Percentiles rank a stretch among this genome's conserved stretches.
Evolutionary conservation across 257 asterid species (phyloP).

Genomic region (Paulownia fortunei): DNA sequence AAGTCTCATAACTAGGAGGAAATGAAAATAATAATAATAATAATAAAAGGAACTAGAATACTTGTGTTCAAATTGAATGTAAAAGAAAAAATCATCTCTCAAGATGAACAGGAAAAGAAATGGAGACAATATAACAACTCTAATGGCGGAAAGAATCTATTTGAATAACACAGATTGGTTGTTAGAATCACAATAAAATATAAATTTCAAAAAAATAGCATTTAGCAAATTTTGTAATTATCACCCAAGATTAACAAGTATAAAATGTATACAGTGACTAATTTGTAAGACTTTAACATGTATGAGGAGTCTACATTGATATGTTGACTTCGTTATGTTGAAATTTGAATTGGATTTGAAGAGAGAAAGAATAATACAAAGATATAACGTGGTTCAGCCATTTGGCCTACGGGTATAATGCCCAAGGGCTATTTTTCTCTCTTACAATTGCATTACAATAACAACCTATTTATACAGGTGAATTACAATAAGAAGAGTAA

Average conservation of each 20-base stretch:
- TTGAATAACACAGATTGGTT: background rate
- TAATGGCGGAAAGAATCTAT: background rate
- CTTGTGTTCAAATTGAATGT: background rate
- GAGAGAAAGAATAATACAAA: too few species aligned
- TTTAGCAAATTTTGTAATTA: background rate
- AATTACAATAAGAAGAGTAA: too few species aligned
- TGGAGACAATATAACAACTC: background rate
- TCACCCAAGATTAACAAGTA: slow-evolving; percentile 14
- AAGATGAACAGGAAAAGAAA: background rate
- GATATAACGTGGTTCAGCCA: too few species aligned
- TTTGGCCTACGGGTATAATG: too few species aligned
- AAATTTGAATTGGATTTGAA: too few species aligned
- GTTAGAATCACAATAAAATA: slow-evolving; percentile 21
- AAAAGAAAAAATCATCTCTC: background rate
- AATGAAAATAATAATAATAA: slow-evolving; percentile 16
- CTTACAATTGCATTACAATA: too few species aligned
- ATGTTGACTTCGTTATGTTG: background rate
- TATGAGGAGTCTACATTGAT: background rate
- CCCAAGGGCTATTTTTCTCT: too few species aligned
- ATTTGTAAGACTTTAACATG: background rate
- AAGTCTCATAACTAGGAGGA: slow-evolving; percentile 3
- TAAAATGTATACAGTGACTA: slow-evolving; percentile 7
- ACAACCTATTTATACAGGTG: too few species aligned
- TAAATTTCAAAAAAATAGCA: background rate
- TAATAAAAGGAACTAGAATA: slow-evolving; percentile 2